Conservation (phyloP, 176 grass and related monocot genomes). For the Guadua angustifolia region DNA sequence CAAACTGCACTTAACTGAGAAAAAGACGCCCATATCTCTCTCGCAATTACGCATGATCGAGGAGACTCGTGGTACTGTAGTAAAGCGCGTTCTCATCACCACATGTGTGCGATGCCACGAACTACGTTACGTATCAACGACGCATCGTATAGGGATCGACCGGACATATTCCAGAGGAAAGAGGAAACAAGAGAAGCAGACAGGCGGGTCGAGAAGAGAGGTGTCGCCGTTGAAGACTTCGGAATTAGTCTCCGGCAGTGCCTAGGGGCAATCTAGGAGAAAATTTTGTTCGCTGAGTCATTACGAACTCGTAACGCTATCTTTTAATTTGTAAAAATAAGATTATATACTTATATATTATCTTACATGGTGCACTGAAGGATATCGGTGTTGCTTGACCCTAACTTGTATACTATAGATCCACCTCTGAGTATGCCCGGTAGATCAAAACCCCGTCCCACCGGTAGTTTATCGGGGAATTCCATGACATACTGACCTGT, state of each 20-base stretch:
- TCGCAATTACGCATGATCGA: background rate
- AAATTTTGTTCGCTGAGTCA: no score
- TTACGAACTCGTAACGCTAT: no score
- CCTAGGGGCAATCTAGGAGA: background rate
- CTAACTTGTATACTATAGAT: no score
- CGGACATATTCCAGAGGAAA: slow-evolving; percentile 29
- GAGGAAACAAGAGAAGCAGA: background rate
- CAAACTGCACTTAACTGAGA: background rate
- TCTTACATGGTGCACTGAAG: no score
- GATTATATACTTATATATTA: no score
- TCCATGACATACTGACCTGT: background rate
- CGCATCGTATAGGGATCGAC: slow-evolving; percentile 3
- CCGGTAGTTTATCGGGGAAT: background rate
- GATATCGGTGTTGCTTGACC: no score
- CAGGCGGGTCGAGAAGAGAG: background rate
- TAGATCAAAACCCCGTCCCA: background rate
- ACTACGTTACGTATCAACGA: background rate
- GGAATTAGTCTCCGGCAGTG: slow-evolving; percentile 13
- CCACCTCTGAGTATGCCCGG: no score
- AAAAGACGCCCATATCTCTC: slow-evolving; percentile 10
- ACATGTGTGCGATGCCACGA: background rate
- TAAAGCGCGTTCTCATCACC: slow-evolving; percentile 21
- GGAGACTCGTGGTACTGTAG: slow-evolving; percentile 9
- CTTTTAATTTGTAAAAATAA: no score
- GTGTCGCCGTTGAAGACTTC: slow-evolving; percentile 38